Evolutionary conservation across 2,329 filamentous ascomycete genomes (phyloP).

Genomic region (Aspergillus sp.): DNA sequence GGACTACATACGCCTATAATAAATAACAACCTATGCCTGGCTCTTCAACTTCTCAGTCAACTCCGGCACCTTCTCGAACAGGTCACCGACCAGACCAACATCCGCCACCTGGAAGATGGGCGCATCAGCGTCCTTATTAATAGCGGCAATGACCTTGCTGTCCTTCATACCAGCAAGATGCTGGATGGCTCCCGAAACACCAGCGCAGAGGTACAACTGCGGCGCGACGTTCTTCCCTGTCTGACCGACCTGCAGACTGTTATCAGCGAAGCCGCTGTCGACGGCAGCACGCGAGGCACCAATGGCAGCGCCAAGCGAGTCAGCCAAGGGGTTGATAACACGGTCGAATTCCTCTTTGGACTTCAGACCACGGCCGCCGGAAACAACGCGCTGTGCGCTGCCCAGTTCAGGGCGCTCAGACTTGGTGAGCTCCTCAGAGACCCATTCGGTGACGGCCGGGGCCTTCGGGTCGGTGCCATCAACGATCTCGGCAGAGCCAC

Average conservation of each 20-base stretch:
- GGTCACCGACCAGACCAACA: constrained; percentile 86
- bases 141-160: constrained; percentile 97
- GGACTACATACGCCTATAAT: constrained; percentile 2
- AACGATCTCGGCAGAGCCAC: constrained; percentile 67
- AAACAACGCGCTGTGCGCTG: constrained; percentile 83
- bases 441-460: constrained; percentile 69
- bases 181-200: constrained; percentile 95
- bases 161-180: constrained; percentile 99
- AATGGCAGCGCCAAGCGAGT: constrained; percentile 88
- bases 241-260: constrained; percentile 95
- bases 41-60: constrained; percentile 85
- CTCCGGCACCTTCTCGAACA: constrained; percentile 94
- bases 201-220: constrained; percentile 87
- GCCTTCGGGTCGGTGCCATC: constrained; percentile 77
- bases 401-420: constrained; percentile 89
- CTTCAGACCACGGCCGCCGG: constrained; percentile 88
- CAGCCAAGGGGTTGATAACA: constrained; percentile 84
- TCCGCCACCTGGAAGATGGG: constrained; percentile 98
- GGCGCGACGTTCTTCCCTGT: constrained; percentile 98
- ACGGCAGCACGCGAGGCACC: constrained; percentile 92
- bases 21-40: constrained; percentile 9
- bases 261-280: constrained; percentile 95
- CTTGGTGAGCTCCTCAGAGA: constrained; percentile 86
- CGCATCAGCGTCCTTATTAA: constrained; percentile 95
- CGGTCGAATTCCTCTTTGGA: constrained; percentile 96